Evolutionary conservation across 2,329 filamentous ascomycete genomes (phyloP).

Genomic region (Trichophyton mentagrophytes): DNA sequence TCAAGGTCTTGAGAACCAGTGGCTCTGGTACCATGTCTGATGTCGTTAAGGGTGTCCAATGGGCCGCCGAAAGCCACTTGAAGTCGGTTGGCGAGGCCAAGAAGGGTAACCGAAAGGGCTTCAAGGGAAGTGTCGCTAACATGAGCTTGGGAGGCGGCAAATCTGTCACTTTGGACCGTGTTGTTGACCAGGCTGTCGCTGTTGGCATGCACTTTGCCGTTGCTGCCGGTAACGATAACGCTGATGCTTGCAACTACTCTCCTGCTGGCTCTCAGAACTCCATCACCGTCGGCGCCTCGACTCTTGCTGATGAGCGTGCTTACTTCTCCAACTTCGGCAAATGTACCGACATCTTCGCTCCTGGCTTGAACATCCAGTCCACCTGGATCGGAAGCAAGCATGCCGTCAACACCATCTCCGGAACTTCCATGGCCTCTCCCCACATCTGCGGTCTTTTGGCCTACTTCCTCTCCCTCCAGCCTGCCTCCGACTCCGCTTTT

Average conservation of each 20-base stretch:
- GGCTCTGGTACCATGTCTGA: conserved; percentile 98
- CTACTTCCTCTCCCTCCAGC: conserved; percentile 96
- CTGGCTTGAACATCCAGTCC: conserved; percentile 89
- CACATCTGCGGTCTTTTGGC: conserved; percentile 93
- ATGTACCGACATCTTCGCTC: conserved; percentile 98
- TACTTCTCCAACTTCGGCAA: conserved; percentile 99
- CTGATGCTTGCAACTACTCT: conserved; percentile 98
- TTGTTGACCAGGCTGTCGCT: conserved; percentile 85
- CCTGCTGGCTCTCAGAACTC: conserved; percentile 84
- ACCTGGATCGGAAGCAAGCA: conserved; percentile 97
- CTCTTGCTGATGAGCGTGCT: conserved; percentile 84
- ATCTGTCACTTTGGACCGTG: conserved; percentile 77
- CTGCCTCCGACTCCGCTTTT: conserved; percentile 76
- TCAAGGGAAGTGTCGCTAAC: conserved; percentile 98
- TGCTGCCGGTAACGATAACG: conserved; percentile 96
- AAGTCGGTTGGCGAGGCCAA: conserved; percentile 67
- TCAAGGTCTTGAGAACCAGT: conserved; percentile 97
- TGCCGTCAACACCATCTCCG: conserved; percentile 96
- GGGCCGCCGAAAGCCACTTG: conserved; percentile 67
- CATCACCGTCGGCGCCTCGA: conserved; percentile 90
- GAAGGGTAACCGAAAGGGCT: conserved; percentile 80
- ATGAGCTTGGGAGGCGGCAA: conserved; percentile 99
- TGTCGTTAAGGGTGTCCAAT: conserved; percentile 97
- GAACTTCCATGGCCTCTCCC: conserved; percentile 97
- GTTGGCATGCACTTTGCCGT: conserved; percentile 95